Evolutionary conservation across 1,139 yeast species (phyloP).

Genomic region (Candida smagusa): DNA sequence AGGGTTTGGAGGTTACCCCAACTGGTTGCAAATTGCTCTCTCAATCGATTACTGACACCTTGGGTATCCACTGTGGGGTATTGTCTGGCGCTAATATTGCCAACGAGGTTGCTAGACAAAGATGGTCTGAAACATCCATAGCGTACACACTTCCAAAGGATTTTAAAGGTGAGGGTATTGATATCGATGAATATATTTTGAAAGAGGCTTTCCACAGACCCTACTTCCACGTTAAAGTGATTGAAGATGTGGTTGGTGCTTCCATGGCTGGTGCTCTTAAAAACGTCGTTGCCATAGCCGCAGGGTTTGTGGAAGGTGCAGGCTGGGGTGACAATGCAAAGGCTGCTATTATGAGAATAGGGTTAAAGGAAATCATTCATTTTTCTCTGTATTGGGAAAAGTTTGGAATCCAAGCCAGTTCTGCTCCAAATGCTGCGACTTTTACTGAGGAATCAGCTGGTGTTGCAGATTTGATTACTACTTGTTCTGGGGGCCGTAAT

Average conservation of each 20-base stretch:
- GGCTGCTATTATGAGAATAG: slow-evolving; percentile 93
- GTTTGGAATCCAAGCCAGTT: slow-evolving; percentile 68
- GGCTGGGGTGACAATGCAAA: slow-evolving; percentile 99
- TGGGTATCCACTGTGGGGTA: slow-evolving; percentile 90
- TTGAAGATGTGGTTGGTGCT: slow-evolving; percentile 89
- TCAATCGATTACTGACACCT: slow-evolving; percentile 66
- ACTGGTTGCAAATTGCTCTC: slow-evolving; percentile 80
- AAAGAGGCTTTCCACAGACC: slow-evolving; percentile 88
- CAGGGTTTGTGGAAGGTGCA: slow-evolving; percentile 91
- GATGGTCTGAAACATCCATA: slow-evolving; percentile 93
- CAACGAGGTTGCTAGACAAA: slow-evolving; percentile 87
- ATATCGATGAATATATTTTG: slow-evolving; percentile 65
- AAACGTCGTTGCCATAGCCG: slow-evolving; percentile 89
- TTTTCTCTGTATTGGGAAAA: slow-evolving; percentile 48
- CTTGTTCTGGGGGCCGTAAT: slow-evolving; percentile 96
- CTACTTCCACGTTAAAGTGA: slow-evolving; percentile 89
- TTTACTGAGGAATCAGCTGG: slow-evolving; percentile 93
- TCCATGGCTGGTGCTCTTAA: slow-evolving; percentile 94
- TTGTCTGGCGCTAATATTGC: slow-evolving; percentile 95
- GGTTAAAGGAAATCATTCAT: slow-evolving; percentile 76
- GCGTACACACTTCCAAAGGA: slow-evolving; percentile 77
- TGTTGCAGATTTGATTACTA: slow-evolving; percentile 93
- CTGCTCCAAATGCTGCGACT: slow-evolving; percentile 68
- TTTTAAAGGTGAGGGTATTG: slow-evolving; percentile 67
- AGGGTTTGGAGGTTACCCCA: slow-evolving; percentile 82